phyloP scores from a whole-genome alignment of 352 stramenopile species.

The Pythium pyrilobum region DNA sequence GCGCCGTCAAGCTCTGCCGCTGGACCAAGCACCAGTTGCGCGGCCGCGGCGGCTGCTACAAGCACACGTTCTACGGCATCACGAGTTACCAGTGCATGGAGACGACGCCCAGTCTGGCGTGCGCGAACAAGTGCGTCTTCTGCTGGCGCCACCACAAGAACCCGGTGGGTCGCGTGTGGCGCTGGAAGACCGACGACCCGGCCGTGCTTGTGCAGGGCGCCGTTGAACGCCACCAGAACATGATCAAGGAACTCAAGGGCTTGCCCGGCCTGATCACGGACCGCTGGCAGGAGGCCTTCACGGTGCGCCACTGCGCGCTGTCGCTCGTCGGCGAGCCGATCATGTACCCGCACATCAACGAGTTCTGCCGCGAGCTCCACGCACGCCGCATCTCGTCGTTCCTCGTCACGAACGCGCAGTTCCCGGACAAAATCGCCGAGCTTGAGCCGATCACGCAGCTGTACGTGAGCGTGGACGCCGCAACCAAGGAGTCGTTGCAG shows the following conservation, averaged over 20 bases:
- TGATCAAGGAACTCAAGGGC: slow-evolving; percentile 96
- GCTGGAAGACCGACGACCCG: slow-evolving; percentile 98
- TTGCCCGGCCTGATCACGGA: slow-evolving; percentile 93
- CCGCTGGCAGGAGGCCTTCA: slow-evolving; percentile 95
- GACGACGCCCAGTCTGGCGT: slow-evolving; percentile 95
- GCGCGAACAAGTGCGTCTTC: slow-evolving; percentile 98
- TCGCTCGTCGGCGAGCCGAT: slow-evolving; percentile 97
- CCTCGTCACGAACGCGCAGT: slow-evolving; percentile 98
- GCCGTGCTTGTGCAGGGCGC: slow-evolving; percentile 92
- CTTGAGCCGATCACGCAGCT: slow-evolving; percentile 97
- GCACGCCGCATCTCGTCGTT: slow-evolving; percentile 95
- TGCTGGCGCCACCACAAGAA: slow-evolving; percentile 99
- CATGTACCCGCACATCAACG: slow-evolving; percentile 99
- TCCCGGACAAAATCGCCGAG: slow-evolving; percentile 94
- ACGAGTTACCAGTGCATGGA: slow-evolving; percentile 99
- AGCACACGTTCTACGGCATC: slow-evolving; percentile 99
- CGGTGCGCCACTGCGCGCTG: slow-evolving; percentile 95
- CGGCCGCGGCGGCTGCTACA: slow-evolving; percentile 97
- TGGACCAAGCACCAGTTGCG: slow-evolving; percentile 99
- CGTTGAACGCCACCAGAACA: slow-evolving; percentile 86
- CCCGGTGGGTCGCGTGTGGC: slow-evolving; percentile 96
- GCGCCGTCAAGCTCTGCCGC: slow-evolving; percentile 97
- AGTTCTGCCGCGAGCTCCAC: slow-evolving; percentile 95
- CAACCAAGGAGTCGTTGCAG: slow-evolving; percentile 94
- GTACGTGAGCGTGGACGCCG: slow-evolving; percentile 98